Evolutionary conservation across 1,139 yeast species (phyloP).

Genomic region (Kazachstania sp.): DNA sequence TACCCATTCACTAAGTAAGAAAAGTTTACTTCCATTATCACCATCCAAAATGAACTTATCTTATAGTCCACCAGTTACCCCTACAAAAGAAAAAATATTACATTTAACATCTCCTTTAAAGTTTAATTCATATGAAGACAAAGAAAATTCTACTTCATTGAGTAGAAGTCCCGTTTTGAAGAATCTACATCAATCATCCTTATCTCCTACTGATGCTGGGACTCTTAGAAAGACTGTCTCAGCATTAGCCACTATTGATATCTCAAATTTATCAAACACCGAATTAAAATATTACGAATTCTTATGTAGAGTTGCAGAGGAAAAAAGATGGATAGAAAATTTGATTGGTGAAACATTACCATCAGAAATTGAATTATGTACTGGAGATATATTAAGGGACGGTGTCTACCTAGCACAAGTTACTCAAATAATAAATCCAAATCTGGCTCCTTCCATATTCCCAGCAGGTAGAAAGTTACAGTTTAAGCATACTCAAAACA

Average conservation of each 20-base stretch:
- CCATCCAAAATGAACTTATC: slow-evolving; percentile 18
- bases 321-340: slow-evolving; percentile 65
- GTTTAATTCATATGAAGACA: slow-evolving; percentile 1
- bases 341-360: slow-evolving; percentile 47
- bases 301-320: slow-evolving; percentile 80
- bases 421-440: slow-evolving; percentile 64
- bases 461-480: slow-evolving; percentile 54
- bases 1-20: neutral
- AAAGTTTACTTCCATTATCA: slow-evolving; percentile 15
- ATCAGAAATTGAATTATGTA: slow-evolving; percentile 44
- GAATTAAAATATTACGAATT: slow-evolving; percentile 61
- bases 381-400: slow-evolving; percentile 58
- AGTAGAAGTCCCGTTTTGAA: slow-evolving; percentile 5
- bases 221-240: neutral
- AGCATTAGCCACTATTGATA: slow-evolving; percentile 6
- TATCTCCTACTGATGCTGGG: neutral
- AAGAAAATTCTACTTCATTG: slow-evolving; percentile 5
- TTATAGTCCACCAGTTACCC: neutral
- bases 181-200: slow-evolving; percentile 2
- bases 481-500: slow-evolving; percentile 88
- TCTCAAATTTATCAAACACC: slow-evolving; percentile 12
- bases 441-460: slow-evolving; percentile 46
- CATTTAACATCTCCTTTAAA: neutral
- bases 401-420: slow-evolving; percentile 82
- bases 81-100: neutral